Evolutionary conservation across 768 basidiomycete genomes (phyloP), one percentile per base, ranked within the genome.

Genomic region (Leccinum disarticulatum): DNA sequence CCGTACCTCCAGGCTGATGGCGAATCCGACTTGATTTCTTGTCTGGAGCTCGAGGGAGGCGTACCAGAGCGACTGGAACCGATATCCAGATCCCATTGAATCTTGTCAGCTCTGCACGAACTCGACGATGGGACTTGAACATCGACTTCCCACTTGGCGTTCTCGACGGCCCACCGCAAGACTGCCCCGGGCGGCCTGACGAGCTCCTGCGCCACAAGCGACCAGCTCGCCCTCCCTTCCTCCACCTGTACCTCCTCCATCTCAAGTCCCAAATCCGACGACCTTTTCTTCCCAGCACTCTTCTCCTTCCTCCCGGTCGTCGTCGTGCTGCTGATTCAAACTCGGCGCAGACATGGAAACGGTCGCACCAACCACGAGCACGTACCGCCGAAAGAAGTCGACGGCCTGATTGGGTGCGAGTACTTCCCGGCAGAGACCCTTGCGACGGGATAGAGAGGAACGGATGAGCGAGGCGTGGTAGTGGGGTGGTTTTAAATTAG

Each of bases 391-490:
- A 71, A 72, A 17, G 68, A 72, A 22, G 59, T 71, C 70, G 48
- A 68, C 58, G 7, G 65, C 69, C 33, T 63, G 54, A 13, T 22
- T 50, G 14, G 69, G 62, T 3, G 61, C 52, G 11, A 70, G 62
- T 0, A 68, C 52, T 19, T 61, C 61, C 14, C 70, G 56, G 30
- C 70, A 72, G 47, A 63, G 65, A 17, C 70, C 70, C 15, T 65
- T 72, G 28, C 70, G 64, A 19, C 53, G 64, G 8, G 70, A 66
- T 0, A 72, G 47, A 41, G 70, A 64, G 0, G 68, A 64, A 13
- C 70, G 70, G 51, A 71, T 70, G 11, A 71, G 17, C 9, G 70
- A 61, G 36, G 70, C 62, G 4, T 71, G 70, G 43, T 71, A 70
- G 36, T 72, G 65, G 22, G 70, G 70, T 11, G 66, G 70, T 6